Conservation (phyloP, 179 eudicot genomes). For the Actinidia polygama region DNA sequence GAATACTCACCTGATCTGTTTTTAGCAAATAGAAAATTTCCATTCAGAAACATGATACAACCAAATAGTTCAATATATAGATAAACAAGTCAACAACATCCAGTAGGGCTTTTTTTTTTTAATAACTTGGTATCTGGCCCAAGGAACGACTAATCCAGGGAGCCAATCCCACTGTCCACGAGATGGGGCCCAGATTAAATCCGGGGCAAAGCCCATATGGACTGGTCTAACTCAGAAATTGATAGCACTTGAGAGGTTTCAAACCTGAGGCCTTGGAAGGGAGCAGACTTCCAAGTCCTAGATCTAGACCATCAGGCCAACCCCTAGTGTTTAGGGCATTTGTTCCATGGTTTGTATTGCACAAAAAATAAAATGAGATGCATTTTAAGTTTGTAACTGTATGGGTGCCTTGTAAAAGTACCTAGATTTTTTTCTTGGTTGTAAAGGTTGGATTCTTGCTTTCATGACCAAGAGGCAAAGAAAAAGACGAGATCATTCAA, state of each 20-base stretch:
- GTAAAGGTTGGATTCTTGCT: not conserved
- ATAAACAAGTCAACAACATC: not conserved
- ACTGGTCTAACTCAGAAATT: no score
- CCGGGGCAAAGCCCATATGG: no score
- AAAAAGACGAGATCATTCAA: not conserved
- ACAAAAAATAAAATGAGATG: not conserved
- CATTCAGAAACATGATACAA: not conserved
- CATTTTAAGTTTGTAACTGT: not conserved
- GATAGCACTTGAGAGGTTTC: no score
- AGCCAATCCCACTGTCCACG: no score
- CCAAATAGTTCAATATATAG: not conserved
- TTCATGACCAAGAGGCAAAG: not conserved
- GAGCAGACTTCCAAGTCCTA: no score
- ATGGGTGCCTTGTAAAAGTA: not conserved
- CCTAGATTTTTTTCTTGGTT: not conserved
- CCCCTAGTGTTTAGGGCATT: no score
- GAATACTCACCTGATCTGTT: constrained; percentile 71
- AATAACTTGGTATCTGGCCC: no score
- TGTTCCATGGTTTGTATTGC: not conserved
- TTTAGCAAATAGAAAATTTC: constrained; percentile 18
- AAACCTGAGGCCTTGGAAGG: no score
- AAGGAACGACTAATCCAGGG: no score
- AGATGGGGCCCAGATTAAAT: no score
- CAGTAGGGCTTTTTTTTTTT: not conserved
- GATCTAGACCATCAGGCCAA: no score